Evolutionary conservation across 345 rosid genomes (phyloP), one percentile per base, ranked within the genome.

Genomic region (Turnera subulata): DNA sequence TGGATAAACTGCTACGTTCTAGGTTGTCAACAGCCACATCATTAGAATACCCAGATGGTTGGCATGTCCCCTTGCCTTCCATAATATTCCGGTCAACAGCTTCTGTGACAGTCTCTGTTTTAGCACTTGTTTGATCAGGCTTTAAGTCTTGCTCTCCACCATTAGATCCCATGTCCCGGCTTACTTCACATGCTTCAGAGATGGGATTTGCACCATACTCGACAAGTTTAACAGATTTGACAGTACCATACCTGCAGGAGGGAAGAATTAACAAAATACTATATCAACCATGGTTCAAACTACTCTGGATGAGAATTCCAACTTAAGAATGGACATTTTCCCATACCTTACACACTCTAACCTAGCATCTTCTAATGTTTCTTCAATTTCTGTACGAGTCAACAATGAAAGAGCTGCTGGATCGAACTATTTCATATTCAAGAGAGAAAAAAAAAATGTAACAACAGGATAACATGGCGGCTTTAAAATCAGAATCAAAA

Each of bases 191-290:
- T 50, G 55, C 56, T 43, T 67, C 45, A 9, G 70, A 10, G 38
- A 20, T 33, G 40, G 72, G 56, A 67, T 35, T 33, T 25, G 61
- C 55, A 57, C 47, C 61, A 33, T 60, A 63, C 79, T 71, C 79
- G 71, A 84, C 76, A 42, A 87, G 63, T 71, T 87, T 85, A 54
- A 87, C 61, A 26, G 96, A 85, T 73, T 76, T 87, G 18, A 93
- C 83, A 42, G 76, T 54, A 59, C 99, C 99, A 84, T 89, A 89
- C 86, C 99, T 93, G 88, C 82, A 81, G 70, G 65, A 70, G 8
- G 37, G 22, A 24, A 29, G 47, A 46, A 25, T 17, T 45, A 66
- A 46, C 48, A 53, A 45, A 37, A 6, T 69, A 56, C 19, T 56
- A 13, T 53, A 50, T 29, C 4, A 8, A 29, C 32, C 29, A 40